These are phyloP conservation scores for Pogostemon cablin DNA, from an alignment of 257 asterid genomes.

Conservation along the genomic window DNA sequence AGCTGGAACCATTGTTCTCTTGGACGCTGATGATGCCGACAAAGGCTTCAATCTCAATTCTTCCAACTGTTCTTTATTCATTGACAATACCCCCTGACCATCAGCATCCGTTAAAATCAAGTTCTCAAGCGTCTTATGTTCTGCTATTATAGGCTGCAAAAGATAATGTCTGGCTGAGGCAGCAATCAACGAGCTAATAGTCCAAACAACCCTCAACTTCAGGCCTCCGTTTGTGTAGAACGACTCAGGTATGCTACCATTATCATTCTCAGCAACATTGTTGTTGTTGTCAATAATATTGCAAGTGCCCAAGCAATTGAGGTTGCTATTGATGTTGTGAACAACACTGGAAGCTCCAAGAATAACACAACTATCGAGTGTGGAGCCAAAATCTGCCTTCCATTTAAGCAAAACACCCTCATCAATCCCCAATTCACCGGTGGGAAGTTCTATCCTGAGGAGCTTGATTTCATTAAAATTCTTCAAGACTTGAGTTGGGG, in stretches of 20 bases:
- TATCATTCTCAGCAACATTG: conserved; percentile 47
- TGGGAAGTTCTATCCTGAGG: conserved; percentile 74
- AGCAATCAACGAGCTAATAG: conserved; percentile 84
- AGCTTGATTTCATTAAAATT: conserved; percentile 70
- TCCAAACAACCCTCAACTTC: conserved; percentile 89
- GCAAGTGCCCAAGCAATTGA: conserved; percentile 20
- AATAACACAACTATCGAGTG: conserved; percentile 78
- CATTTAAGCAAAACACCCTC: conserved; percentile 74
- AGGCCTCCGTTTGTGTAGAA: conserved; percentile 85
- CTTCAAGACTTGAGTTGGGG: conserved; percentile 76
- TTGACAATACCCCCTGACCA: conserved; percentile 84
- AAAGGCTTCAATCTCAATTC: conserved; percentile 89
- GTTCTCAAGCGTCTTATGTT: conserved; percentile 68
- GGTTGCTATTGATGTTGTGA: conserved; percentile 30
- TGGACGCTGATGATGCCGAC: conserved; percentile 79
- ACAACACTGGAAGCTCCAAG: conserved; percentile 75
- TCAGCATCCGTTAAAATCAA: conserved; percentile 77
- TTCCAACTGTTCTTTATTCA: conserved; percentile 86
- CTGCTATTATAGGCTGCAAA: conserved; percentile 78
- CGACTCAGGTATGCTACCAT: conserved; percentile 80
- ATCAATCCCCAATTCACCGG: conserved; percentile 81
- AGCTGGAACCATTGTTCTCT: conserved; percentile 89
- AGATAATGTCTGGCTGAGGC: conserved; percentile 91
- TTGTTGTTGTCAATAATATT: conserved; percentile 17
- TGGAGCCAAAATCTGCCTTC: conserved; percentile 86